Evolutionary conservation across 1,139 yeast species (phyloP), one percentile per base, ranked within the genome.

Genomic region (Saccharomycopsis crataegensis): DNA sequence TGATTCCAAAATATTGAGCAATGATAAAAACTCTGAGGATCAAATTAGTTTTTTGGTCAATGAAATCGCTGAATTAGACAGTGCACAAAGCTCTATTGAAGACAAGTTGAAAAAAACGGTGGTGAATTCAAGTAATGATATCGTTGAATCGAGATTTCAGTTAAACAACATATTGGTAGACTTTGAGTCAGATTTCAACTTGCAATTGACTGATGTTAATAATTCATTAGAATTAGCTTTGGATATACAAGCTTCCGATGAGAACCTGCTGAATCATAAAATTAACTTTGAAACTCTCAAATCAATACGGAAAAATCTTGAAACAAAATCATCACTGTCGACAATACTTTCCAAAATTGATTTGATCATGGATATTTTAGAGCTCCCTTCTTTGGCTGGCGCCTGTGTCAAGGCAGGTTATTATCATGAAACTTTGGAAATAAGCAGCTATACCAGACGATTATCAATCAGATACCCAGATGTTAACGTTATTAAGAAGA

Each of bases 331-430:
- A 28, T 36, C 41, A 41, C 34, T 74, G 31, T 75, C 76, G 11
- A 62, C 70, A 6, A 71, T 88, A 8, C 68, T 87, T 47, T 74
- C 79, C 42, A 83, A 86, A 60, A 77, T 89, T 60, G 93, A 85
- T 58, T 78, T 82, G 34, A 75, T 90, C 9, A 79, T 86, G 58
- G 96, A 88, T 62, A 76, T 90, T 9, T 72, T 91, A 58, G 96
- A 89, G 63, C 71, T 93, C 37, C 98, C 98, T 0, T 77, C 94
- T 1, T 68, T 91, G 52, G 83, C 94, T 44, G 77, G 82, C 53
- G 80, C 91, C n/a, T 88, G 97, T 67, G 88, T 90, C 6, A 74
- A 80, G 52, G 86, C 86, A 53, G 96, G 96, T 0, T 87, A 87
- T 64, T 93, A 90, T 65, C 87, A 90, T 44, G 96, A 90, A 62